Evolutionary conservation across 306 rosid genomes (phyloP).

Genomic region (Carpinus viminea): DNA sequence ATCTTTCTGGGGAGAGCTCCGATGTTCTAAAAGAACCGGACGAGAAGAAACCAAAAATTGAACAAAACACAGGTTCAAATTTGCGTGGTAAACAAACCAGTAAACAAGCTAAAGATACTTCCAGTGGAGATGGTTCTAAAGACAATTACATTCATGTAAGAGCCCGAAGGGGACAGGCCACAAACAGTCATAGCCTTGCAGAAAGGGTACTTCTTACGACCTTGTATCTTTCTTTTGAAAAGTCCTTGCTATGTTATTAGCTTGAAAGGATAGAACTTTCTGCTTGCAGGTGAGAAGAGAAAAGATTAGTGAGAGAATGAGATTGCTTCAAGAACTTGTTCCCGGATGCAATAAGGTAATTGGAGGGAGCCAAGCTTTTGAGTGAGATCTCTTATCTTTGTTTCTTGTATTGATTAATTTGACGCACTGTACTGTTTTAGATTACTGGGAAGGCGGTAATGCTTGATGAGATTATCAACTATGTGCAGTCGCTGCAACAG

Average conservation of each 20-base stretch:
- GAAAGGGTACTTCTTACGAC: slow-evolving; percentile 70
- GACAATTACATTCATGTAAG: slow-evolving; percentile 94
- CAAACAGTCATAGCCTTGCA: slow-evolving; percentile 98
- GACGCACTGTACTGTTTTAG: slow-evolving; percentile 42
- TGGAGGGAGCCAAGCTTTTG: slow-evolving; percentile 12
- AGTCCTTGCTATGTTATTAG: background rate
- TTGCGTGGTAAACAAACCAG: slow-evolving; percentile 57
- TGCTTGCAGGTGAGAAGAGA: slow-evolving; percentile 90
- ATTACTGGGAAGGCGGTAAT: slow-evolving; percentile 99
- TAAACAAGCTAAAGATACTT: slow-evolving; percentile 72
- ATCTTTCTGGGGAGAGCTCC: slow-evolving; percentile 58
- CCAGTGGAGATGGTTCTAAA: slow-evolving; percentile 72
- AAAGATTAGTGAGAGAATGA: slow-evolving; percentile 96
- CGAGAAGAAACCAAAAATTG: slow-evolving; percentile 64
- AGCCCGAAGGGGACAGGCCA: slow-evolving; percentile 99
- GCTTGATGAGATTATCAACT: slow-evolving; percentile 99
- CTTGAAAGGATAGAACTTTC: slow-evolving; percentile 2
- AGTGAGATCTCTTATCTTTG: slow-evolving; percentile 25
- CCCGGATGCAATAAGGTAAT: slow-evolving; percentile 98
- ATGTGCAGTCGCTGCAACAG: slow-evolving; percentile 96
- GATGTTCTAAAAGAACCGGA: slow-evolving; percentile 57
- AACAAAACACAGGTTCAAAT: slow-evolving; percentile 51
- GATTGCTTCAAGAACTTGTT: slow-evolving; percentile 98
- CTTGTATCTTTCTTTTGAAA: slow-evolving; percentile 11
- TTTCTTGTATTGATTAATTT: slow-evolving; percentile 13